Conservation (phyloP, 345 rosid species). For the Camelina hispida region DNA sequence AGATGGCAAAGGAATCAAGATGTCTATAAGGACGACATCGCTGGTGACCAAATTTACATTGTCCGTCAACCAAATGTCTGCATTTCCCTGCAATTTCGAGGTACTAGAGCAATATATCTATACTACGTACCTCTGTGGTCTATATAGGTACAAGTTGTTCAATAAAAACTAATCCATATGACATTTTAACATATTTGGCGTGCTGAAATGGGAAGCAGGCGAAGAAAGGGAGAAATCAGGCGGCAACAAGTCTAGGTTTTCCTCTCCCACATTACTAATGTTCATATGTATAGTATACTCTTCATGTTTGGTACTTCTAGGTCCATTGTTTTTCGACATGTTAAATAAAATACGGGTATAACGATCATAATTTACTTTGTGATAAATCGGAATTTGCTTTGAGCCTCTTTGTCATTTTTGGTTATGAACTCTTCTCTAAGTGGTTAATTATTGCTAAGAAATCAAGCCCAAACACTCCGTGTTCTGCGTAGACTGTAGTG, state of each 20-base stretch:
- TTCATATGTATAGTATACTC: conserved; percentile 23
- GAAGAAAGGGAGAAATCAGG: conserved; percentile 23
- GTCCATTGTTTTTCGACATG: conserved; percentile 7
- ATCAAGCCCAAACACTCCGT: background rate
- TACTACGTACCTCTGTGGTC: background rate
- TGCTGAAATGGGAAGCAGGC: conserved; percentile 23
- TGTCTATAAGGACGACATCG: conserved; percentile 53
- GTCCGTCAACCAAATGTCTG: conserved; percentile 70
- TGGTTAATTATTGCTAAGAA: background rate
- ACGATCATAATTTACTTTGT: conserved; percentile 5
- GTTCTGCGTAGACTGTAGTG: background rate
- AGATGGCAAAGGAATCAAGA: conserved; percentile 93
- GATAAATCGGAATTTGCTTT: background rate
- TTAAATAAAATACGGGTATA: background rate
- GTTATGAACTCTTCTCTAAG: conserved; percentile 1
- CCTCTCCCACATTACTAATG: conserved; percentile 19
- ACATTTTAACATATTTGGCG: background rate
- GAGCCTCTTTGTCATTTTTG: background rate
- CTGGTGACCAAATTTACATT: conserved; percentile 74
- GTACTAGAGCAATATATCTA: conserved; percentile 14
- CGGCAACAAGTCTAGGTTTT: background rate
- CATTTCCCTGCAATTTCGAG: conserved; percentile 39
- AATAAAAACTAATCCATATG: background rate
- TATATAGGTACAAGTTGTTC: conserved; percentile 15
- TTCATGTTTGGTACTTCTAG: conserved; percentile 13